phyloP scores from a whole-genome alignment of 202 grass and related monocot genomes.

The Dendrocalamus latiflorus region DNA sequence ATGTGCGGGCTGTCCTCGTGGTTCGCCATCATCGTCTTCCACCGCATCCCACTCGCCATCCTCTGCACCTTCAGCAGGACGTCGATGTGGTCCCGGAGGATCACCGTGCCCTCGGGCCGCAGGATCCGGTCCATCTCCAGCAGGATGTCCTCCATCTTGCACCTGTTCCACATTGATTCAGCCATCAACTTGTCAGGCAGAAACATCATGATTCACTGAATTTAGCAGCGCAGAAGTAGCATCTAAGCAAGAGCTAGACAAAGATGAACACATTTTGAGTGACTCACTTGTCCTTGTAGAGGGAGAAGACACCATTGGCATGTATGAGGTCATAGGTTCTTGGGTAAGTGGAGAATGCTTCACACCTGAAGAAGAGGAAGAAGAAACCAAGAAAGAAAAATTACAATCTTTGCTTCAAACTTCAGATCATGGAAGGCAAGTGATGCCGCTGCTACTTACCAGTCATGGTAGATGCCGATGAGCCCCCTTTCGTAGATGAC shows the following conservation, averaged over 20 bases:
- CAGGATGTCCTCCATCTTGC: slow-evolving; percentile 83
- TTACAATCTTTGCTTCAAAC: not conserved
- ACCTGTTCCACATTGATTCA: slow-evolving; percentile 34
- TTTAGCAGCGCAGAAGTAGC: not conserved
- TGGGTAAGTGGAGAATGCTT: slow-evolving; percentile 86
- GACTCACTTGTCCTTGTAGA: slow-evolving; percentile 65
- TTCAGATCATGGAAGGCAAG: not conserved
- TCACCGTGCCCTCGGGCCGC: slow-evolving; percentile 59
- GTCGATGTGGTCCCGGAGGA: slow-evolving; percentile 61
- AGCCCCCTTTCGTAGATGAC: slow-evolving; percentile 74
- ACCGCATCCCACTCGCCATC: too few relatives aligned
- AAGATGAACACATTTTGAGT: not conserved
- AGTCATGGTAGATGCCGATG: slow-evolving; percentile 78
- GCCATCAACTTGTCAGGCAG: not conserved
- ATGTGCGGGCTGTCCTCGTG: slow-evolving; percentile 56
- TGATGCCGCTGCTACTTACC: slow-evolving; percentile 8
- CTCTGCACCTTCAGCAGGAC: slow-evolving; percentile 55
- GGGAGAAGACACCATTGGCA: slow-evolving; percentile 60
- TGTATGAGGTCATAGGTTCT: slow-evolving; percentile 86
- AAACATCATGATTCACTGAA: too few relatives aligned
- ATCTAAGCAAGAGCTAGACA: not conserved
- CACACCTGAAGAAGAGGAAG: slow-evolving; percentile 49
- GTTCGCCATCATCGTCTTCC: slow-evolving; percentile 53
- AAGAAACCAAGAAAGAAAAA: not conserved
- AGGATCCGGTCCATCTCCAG: slow-evolving; percentile 77